phyloP scores from a whole-genome alignment of 1,284 basidiomycete genomes.

The Rhodotorula sp. region DNA sequence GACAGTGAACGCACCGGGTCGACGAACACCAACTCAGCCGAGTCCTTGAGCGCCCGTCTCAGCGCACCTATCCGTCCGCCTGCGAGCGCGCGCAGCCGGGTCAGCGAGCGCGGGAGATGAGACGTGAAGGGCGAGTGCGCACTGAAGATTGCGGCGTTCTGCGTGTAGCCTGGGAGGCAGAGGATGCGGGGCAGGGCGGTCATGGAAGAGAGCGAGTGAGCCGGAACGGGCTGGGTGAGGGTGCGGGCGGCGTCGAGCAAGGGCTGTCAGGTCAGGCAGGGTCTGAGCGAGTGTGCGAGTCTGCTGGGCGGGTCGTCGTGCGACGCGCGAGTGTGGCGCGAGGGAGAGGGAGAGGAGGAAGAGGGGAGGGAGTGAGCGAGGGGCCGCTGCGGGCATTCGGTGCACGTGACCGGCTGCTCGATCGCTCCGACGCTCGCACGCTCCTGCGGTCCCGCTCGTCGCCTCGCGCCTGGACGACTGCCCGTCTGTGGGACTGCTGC shows the following conservation, averaged over 20 bases:
- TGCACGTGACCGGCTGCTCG: no score
- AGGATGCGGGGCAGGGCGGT: constrained; percentile 20
- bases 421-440: no score
- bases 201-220: not conserved
- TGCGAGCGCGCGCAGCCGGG: not conserved
- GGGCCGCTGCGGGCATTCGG: no score
- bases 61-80: constrained; percentile 32
- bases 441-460: no score
- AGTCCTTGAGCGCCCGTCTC: constrained; percentile 29
- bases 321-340: no score
- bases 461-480: no score
- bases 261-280: no score
- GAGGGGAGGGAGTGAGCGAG: no score
- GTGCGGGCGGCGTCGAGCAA: not conserved
- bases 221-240: not conserved
- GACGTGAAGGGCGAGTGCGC: not conserved
- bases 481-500: no score
- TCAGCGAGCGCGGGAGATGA: not conserved
- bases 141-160: constrained; percentile 69
- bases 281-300: no score
- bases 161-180: constrained; percentile 63
- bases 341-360: no score
- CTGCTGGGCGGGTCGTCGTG: no score
- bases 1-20: constrained; percentile 30
- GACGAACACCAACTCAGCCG: constrained; percentile 37